A percentile compares a stretch with the other conserved stretches of the same genome.
Conservation (phyloP, 2,329 filamentous ascomycete genomes). For the Diplodia seriata region DNA sequence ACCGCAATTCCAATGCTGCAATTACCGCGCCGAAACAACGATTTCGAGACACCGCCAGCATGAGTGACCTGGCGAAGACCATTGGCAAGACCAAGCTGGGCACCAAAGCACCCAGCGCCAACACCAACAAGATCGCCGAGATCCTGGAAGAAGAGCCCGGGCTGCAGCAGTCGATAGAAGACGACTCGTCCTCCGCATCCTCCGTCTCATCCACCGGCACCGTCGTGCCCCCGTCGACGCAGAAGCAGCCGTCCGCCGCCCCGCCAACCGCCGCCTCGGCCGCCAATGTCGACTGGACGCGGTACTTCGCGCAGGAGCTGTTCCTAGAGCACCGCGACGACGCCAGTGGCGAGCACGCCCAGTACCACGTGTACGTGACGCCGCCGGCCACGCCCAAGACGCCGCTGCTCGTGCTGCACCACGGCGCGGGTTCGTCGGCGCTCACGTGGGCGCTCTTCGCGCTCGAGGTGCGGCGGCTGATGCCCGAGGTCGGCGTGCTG, state of each 20-base stretch:
- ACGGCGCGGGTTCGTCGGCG: slow-evolving; percentile 91
- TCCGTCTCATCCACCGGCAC: slow-evolving; percentile 94
- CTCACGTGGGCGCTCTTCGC: slow-evolving; percentile 87
- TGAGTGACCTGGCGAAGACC: slow-evolving; percentile 82
- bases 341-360: slow-evolving; percentile 55
- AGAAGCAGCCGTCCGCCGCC: slow-evolving; percentile 63
- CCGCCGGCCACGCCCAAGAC: slow-evolving; percentile 72
- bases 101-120: slow-evolving; percentile 43
- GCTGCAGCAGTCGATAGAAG: slow-evolving; percentile 32
- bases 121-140: slow-evolving; percentile 63
- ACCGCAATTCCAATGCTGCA: slow-evolving; percentile 11
- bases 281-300: slow-evolving; percentile 80
- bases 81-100: slow-evolving; percentile 77
- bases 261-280: slow-evolving; percentile 60
- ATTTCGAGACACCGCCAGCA: slow-evolving; percentile 46
- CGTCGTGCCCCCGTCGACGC: slow-evolving; percentile 78
- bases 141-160: slow-evolving; percentile 61
- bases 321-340: slow-evolving; percentile 64
- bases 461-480: slow-evolving; percentile 74
- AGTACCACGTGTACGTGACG: slow-evolving; percentile 86
- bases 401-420: slow-evolving; percentile 90
- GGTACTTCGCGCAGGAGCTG: slow-evolving; percentile 89
- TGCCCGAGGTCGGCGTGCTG: slow-evolving; percentile 83
- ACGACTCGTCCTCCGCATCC: slow-evolving; percentile 64
- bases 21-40: slow-evolving; percentile 2